Evolutionary conservation across 352 stramenopile genomes (phyloP), one percentile per base, ranked within the genome.

Genomic region (Elongisporangium anandrum): DNA sequence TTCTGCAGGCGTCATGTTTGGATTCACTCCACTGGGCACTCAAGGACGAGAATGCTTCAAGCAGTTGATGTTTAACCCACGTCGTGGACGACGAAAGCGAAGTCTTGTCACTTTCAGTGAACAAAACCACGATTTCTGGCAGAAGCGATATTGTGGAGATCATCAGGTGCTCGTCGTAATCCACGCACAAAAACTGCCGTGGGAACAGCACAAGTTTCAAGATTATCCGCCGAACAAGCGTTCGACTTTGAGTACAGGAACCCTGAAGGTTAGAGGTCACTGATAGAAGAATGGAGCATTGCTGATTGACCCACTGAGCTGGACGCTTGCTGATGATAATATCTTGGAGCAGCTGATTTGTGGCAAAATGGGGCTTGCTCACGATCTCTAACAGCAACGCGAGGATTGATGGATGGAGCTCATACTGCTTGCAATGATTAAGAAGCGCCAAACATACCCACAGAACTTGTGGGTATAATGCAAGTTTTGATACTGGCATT

Each of bases 361-460:
- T 78, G 1, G 71, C 60, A 23, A 91, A 82, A n/a, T 77, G 60
- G 2, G 75, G 71, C 24, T 79, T 81, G 50, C 57, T 54, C 20
- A 85, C 52, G 15, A 89, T 56, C 47, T 75, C 71, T 8, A 76
- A 54, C 0, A 91, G 53, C 5, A 91, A 52, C n/a, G 73, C 60
- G 41, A 86, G 52, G 4, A 75, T 65, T 24, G 64, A 41, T 64
- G 13, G 81, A 68, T 10, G 54, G 52, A 4, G 38, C 10, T 34
- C 16, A 69, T 57, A 13, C 50, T 59, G 61, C 39, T 59, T 63
- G 65, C 52, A 64, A 67, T 92, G 73, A 48, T 84, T 88, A 21
- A 94, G 63, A n/a, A 94, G 57, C 15, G 82, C 79, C 12, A 90
- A 67, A 9, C 73, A 71, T 0, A 90, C 79, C 85, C 82, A 94